Evolutionary conservation across 805 yeast species (phyloP).

Genomic region (Candida boidinii): DNA sequence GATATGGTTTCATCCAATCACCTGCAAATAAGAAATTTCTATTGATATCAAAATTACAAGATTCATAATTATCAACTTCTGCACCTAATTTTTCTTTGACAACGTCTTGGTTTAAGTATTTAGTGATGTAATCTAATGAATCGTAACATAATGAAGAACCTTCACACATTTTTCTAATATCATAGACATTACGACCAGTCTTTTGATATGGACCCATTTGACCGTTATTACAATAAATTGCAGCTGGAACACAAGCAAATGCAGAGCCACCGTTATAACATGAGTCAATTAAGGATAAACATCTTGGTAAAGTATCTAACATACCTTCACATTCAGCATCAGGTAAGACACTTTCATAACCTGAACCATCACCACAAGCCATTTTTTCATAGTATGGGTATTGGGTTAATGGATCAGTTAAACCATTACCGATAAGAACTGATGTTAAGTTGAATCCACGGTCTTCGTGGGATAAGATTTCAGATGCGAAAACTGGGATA

Average conservation of each 20-base stretch:
- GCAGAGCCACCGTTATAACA: constrained; percentile 57
- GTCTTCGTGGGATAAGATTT: constrained; percentile 45
- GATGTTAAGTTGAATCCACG: constrained; percentile 62
- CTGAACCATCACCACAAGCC: constrained; percentile 86
- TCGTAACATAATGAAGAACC: constrained; percentile 46
- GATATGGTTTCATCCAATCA: constrained; percentile 62
- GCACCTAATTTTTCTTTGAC: constrained; percentile 56
- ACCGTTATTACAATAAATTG: constrained; percentile 54
- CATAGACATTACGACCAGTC: constrained; percentile 58
- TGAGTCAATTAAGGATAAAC: constrained; percentile 49
- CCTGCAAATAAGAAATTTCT: constrained; percentile 47
- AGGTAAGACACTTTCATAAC: constrained; percentile 63
- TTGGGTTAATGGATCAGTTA: constrained; percentile 78
- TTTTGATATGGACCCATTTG: constrained; percentile 49
- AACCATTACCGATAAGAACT: constrained; percentile 86
- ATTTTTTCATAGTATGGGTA: constrained; percentile 77
- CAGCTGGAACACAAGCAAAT: constrained; percentile 56
- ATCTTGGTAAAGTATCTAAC: constrained; percentile 54
- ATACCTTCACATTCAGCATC: constrained; percentile 64
- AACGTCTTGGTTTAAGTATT: constrained; percentile 41
- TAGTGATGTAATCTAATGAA: constrained; percentile 38
- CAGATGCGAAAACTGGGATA: constrained; percentile 60
- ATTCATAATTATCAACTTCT: constrained; percentile 36
- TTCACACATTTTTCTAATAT: constrained; percentile 47
- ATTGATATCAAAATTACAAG: constrained; percentile 44